Percentiles rank a stretch among this genome's conserved stretches.
These are phyloP conservation scores for Cladosporium sp. DNA, from an alignment of 2,329 filamentous ascomycete species.

Conservation along the genomic window DNA sequence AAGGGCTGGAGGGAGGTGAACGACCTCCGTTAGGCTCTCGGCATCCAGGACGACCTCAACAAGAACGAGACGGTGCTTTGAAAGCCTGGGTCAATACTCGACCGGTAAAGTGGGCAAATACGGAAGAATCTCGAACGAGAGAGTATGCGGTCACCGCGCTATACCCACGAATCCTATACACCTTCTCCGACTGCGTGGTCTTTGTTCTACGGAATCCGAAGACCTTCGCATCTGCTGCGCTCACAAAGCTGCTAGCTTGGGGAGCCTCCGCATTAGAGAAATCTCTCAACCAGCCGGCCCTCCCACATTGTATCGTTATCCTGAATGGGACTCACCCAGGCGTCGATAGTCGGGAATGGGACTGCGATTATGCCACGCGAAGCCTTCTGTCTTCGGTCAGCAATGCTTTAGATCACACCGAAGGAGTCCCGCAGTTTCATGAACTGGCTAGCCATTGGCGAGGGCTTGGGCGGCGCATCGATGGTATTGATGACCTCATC, in stretches of 20 bases:
- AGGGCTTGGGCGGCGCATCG: slow-evolving; percentile 43
- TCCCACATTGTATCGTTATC: slow-evolving; percentile 57
- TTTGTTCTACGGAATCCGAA: slow-evolving; percentile 44
- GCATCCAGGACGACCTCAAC: slow-evolving; percentile 20
- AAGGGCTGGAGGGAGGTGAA: slow-evolving; percentile 55
- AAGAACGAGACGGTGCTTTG: neutral
- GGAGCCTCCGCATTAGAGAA: slow-evolving; percentile 54
- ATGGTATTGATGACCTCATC: slow-evolving; percentile 49
- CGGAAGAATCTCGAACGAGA: slow-evolving; percentile 34
- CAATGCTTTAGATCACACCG: slow-evolving; percentile 32
- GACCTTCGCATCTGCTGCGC: slow-evolving; percentile 38
- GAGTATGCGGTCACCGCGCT: slow-evolving; percentile 42
- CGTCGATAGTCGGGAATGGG: slow-evolving; percentile 38
- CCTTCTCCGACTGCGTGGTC: slow-evolving; percentile 47
- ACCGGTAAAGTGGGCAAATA: slow-evolving; percentile 37
- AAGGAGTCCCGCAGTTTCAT: slow-evolving; percentile 36
- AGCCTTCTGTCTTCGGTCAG: slow-evolving; percentile 36
- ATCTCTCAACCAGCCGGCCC: slow-evolving; percentile 56
- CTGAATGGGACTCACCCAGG: slow-evolving; percentile 40
- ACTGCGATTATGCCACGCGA: slow-evolving; percentile 36
- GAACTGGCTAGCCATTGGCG: slow-evolving; percentile 38
- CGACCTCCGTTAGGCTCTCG: slow-evolving; percentile 37
- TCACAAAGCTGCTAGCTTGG: slow-evolving; percentile 50
- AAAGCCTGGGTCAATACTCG: neutral
- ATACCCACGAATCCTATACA: slow-evolving; percentile 45